Conservation (phyloP, 129 eudicot species). For the Chrysanthemum makinoi region DNA sequence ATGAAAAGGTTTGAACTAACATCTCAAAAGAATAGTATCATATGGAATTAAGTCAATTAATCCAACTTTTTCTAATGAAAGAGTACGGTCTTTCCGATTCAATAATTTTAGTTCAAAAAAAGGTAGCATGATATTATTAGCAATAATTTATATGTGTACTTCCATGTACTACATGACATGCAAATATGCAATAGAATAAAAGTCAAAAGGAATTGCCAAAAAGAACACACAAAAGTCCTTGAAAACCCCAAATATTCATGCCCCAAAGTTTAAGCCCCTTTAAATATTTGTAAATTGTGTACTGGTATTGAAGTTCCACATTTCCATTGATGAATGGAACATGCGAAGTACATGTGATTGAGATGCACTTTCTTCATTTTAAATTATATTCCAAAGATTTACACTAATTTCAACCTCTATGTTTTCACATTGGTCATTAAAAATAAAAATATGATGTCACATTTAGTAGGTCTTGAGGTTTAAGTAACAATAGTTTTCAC, state of each 20-base stretch:
- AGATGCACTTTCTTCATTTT: conserved; percentile 29
- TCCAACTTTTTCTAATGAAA: neutral
- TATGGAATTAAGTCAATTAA: neutral
- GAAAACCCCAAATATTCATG: conserved; percentile 27
- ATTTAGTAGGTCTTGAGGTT: conserved; percentile 8
- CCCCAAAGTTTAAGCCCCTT: conserved; percentile 28
- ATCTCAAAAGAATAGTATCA: neutral
- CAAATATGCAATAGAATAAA: conserved; percentile 11
- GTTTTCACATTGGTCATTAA: conserved; percentile 4
- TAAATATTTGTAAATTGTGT: conserved; percentile 22
- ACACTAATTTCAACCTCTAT: conserved; percentile 22
- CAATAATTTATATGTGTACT: conserved; percentile 25
- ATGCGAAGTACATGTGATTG: conserved; percentile 41
- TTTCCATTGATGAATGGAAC: conserved; percentile 32
- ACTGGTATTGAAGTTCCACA: conserved; percentile 22
- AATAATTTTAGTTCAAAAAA: neutral
- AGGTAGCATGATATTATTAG: neutral
- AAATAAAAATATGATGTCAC: conserved; percentile 23
- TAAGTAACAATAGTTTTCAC: conserved; percentile 16
- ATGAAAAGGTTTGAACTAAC: too few species aligned
- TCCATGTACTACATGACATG: conserved; percentile 33
- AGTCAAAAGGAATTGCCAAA: conserved; percentile 26
- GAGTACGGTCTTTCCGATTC: neutral
- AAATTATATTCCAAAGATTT: conserved; percentile 22
- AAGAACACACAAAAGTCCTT: conserved; percentile 26